phyloP scores from a whole-genome alignment of 192 early-diverging fungal species.

The Rhizoclosmatium sp. region DNA sequence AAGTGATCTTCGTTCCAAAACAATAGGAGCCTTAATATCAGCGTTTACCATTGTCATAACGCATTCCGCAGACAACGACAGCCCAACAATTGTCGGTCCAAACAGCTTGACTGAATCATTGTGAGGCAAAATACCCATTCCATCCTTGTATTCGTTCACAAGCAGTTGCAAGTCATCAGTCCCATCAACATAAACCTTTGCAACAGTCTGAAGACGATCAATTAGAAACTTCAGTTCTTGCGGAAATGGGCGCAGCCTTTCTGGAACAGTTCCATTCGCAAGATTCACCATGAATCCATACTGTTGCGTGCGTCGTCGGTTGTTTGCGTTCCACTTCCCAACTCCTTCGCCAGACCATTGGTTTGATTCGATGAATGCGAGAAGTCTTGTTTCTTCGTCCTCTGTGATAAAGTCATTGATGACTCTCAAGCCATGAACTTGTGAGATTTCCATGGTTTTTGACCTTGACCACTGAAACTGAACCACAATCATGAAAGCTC shows the following conservation, averaged over 20 bases:
- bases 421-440: background rate
- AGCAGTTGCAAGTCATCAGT: conserved; percentile 5
- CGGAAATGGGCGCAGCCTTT: background rate
- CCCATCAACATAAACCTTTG: background rate
- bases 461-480: too few species aligned
- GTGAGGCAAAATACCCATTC: background rate
- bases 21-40: background rate
- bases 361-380: background rate
- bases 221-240: background rate
- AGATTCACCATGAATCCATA: conserved; percentile 2
- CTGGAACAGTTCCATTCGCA: background rate
- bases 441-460: too few species aligned
- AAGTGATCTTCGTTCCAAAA: background rate
- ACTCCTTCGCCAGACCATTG: conserved; percentile 1
- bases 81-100: background rate
- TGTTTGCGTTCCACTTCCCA: background rate
- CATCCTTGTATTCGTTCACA: conserved; percentile 1
- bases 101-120: conserved; percentile 2
- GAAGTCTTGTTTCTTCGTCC: background rate
- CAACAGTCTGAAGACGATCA: background rate
- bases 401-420: background rate
- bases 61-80: background rate
- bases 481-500: too few species aligned
- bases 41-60: conserved; percentile 2
- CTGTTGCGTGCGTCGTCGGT: background rate